Conservation (phyloP, 768 basidiomycete genomes). For the Boletus rubescentipes region DNA sequence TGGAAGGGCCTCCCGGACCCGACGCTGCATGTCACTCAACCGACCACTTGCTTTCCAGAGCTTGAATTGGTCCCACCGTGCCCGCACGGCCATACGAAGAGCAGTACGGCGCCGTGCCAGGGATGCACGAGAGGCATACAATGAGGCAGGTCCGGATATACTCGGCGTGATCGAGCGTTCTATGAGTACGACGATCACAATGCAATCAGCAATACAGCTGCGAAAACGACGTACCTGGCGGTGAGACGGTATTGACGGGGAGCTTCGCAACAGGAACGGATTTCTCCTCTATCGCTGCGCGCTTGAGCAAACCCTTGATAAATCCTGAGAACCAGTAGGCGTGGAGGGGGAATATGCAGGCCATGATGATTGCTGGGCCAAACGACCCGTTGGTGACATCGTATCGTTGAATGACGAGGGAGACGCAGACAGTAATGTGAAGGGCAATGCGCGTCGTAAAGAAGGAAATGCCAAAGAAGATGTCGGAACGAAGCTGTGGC, state of each 20-base stretch:
- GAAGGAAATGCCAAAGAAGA: conserved; percentile 48
- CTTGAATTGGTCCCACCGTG: conserved; percentile 30
- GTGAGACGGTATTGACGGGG: not conserved
- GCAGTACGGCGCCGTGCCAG: conserved; percentile 28
- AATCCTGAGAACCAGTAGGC: conserved; percentile 54
- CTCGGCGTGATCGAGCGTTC: conserved; percentile 17
- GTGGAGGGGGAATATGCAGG: conserved; percentile 48
- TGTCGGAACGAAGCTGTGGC: conserved; percentile 47
- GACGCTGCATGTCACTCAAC: conserved; percentile 28
- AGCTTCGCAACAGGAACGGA: not conserved
- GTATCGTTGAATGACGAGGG: conserved; percentile 32
- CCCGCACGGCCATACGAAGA: conserved; percentile 27
- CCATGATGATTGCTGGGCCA: conserved; percentile 40
- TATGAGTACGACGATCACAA: conserved; percentile 6
- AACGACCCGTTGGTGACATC: conserved; percentile 34
- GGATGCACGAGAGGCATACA: conserved; percentile 20
- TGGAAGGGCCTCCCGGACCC: conserved; percentile 29
- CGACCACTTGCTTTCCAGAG: conserved; percentile 28
- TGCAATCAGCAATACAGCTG: not conserved
- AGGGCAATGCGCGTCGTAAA: conserved; percentile 52
- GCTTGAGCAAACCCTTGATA: conserved; percentile 45
- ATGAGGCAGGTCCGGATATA: not conserved
- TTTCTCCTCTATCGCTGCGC: conserved; percentile 15
- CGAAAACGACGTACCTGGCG: conserved; percentile 8
- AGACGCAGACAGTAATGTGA: conserved; percentile 39